Base-by-base conservation (phyloP, 1,284 basidiomycete genomes). In the Cerrena zonata region DNA sequence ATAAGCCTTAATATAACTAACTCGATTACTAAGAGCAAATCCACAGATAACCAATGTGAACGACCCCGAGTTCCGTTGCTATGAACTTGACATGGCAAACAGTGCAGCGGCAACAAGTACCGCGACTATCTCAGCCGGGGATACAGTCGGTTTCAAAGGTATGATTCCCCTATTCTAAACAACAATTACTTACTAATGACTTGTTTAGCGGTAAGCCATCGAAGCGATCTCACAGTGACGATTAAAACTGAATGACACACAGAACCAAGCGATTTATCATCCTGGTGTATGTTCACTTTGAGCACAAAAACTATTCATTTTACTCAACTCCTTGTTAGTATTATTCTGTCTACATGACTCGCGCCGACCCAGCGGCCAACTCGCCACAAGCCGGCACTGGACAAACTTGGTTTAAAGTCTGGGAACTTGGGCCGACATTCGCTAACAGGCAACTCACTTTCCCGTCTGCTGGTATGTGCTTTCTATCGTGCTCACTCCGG, bases 371-470 rank as follows among this genome's bases (percentile, higher is more conserved):
- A 26, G 69, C 70, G 26, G 72, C 73, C 45, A 69, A 69, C 60
- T 69, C 68, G 40, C 65, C 65, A 50, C 61, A 56, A 27, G 75
- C 71, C 37, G 74, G 71, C 13, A 64, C 69, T 12, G 71, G 70
- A 19, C 60, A 65, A 39, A 74, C 72, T 13, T 77, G 75, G 75
- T 77, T 76, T 68, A 77, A 77, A 65, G 70, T 75, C 36, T 72
- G 69, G 68, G 68, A 76, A 58, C 61, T 69, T 56, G 49, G 65
- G 2, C 71, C 74, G 7, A 59, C 58, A 4, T 72, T 58, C 50
- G 61, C 64, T 30, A 47, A 37, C 25, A 18, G 45, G 5, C 26
- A 36, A 26, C 58, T 73, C 25, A 61, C 62, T 34, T 73, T 74
- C 55, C 66, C 67, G 21, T 68, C 70, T 13, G 56, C 61, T 47